Percentiles rank a stretch among this genome's conserved stretches.
Conservation (phyloP, 148 eudicot genomes). For the Heliosperma pusillum region DNA sequence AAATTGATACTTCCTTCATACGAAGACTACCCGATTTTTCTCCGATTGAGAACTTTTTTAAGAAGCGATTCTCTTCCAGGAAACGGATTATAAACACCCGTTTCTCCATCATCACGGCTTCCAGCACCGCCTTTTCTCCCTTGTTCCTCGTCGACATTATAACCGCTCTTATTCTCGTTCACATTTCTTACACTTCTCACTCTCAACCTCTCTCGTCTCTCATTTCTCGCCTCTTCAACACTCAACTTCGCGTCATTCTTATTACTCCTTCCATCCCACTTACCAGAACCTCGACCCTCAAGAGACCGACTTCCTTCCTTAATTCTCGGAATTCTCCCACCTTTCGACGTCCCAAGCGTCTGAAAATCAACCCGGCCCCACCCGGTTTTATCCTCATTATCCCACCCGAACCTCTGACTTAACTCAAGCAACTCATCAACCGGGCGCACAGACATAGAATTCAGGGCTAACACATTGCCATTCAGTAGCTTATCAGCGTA, state of each 20-base stretch:
- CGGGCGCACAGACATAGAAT: conserved; percentile 5
- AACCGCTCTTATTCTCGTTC: neutral
- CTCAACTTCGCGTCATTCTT: neutral
- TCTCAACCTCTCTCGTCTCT: conserved; percentile 54
- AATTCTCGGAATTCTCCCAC: conserved; percentile 64
- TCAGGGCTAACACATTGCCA: conserved; percentile 30
- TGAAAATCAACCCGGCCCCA: conserved; percentile 61
- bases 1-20: no score
- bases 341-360: conserved; percentile 72
- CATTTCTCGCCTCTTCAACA: conserved; percentile 32
- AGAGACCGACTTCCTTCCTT: neutral
- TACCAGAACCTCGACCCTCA: neutral
- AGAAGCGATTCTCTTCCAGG: conserved; percentile 71
- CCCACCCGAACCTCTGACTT: conserved; percentile 80
- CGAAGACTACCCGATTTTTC: conserved; percentile 9
- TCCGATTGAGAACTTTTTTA: conserved; percentile 35
- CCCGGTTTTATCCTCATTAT: conserved; percentile 58
- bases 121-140: neutral
- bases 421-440: conserved; percentile 53
- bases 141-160: conserved; percentile 3
- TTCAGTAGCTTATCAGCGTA: conserved; percentile 47
- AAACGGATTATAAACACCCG: conserved; percentile 35
- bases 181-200: conserved; percentile 27
- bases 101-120: conserved; percentile 3
- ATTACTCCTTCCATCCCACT: neutral